Conservation (phyloP, 2,329 filamentous ascomycete species). For the Paramyrothecium sp. region DNA sequence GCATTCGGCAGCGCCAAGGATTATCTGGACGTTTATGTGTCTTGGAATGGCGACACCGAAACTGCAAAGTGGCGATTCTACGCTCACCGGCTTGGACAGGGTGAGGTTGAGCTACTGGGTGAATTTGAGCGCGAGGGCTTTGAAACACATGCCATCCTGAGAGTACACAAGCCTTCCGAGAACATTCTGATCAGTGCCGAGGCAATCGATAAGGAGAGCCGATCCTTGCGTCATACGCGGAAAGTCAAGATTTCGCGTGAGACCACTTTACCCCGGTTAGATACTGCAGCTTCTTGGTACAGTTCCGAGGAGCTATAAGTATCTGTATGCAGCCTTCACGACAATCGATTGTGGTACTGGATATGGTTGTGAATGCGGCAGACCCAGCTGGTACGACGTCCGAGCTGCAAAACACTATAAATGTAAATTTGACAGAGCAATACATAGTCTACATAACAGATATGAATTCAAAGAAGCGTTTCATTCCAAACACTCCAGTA, state of each 20-base stretch:
- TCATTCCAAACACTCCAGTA: constrained; percentile 37
- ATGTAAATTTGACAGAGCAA: too few relatives aligned
- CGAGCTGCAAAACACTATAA: too few relatives aligned
- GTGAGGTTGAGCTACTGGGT: background rate
- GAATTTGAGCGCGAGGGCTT: background rate
- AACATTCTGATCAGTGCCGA: background rate
- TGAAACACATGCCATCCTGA: background rate
- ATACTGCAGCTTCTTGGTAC: background rate
- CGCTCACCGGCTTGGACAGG: background rate
- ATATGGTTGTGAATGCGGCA: too few relatives aligned
- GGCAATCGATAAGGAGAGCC: background rate
- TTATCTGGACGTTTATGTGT: constrained; percentile 6
- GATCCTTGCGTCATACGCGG: background rate
- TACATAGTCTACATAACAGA: too few relatives aligned
- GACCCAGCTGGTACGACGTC: too few relatives aligned
- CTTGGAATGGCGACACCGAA: constrained; percentile 14
- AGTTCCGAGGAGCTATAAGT: background rate
- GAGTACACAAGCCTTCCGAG: background rate
- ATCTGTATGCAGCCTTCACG: background rate
- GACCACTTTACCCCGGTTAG: background rate
- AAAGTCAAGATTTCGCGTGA: background rate
- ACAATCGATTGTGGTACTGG: too few relatives aligned
- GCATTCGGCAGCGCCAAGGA: constrained; percentile 9
- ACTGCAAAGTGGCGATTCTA: constrained; percentile 12
- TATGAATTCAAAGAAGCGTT: too few relatives aligned